These are phyloP conservation scores for Debaryomyces castellii DNA, from an alignment of 805 yeast genomes.

Conservation along the genomic window DNA sequence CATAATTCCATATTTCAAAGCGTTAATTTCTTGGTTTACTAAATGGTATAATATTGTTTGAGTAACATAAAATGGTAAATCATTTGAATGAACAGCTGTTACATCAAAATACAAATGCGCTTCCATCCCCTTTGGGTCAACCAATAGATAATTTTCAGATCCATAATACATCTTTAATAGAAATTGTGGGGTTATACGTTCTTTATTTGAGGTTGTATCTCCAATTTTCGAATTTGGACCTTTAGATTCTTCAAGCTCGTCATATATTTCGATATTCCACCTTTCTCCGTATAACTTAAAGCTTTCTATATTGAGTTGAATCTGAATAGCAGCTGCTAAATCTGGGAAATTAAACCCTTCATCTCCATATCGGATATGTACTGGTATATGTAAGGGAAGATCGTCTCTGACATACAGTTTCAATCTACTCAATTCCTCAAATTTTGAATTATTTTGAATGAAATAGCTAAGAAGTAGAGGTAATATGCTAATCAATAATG, in stretches of 20 bases:
- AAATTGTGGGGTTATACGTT: no score
- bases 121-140: constrained; percentile 39
- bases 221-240: neutral
- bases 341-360: constrained; percentile 64
- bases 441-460: constrained; percentile 16
- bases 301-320: constrained; percentile 29
- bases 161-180: constrained; percentile 37
- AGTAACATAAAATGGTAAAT: constrained; percentile 60
- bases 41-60: constrained; percentile 40
- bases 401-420: constrained; percentile 4
- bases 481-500: neutral
- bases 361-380: constrained; percentile 29
- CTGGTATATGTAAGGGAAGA: constrained; percentile 17
- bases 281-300: constrained; percentile 5
- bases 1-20: neutral
- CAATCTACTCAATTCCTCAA: constrained; percentile 1
- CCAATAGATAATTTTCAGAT: constrained; percentile 42
- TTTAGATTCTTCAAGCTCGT: constrained; percentile 9
- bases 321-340: constrained; percentile 48
- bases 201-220: constrained; percentile 3
- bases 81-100: constrained; percentile 52
- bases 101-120: constrained; percentile 42
- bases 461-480: neutral
- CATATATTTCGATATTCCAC: constrained; percentile 12
- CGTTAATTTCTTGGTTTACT: constrained; percentile 24